Conservation (phyloP, 495 filamentous ascomycete genomes). For the Neurospora sp. region DNA sequence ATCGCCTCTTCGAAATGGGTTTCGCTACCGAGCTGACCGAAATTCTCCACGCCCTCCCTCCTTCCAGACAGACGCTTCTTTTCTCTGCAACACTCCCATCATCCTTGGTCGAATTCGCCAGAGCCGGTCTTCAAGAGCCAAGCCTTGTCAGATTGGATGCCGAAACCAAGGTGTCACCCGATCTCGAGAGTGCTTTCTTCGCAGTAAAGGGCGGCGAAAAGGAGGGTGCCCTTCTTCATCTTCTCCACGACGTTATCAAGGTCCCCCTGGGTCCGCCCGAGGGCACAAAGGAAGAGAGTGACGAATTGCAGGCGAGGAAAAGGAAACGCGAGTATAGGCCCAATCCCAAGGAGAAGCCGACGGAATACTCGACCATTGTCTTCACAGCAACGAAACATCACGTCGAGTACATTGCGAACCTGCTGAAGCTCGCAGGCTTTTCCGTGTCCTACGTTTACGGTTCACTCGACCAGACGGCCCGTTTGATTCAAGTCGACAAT, state of each 20-base stretch:
- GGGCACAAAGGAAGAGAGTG: slow-evolving; percentile 29
- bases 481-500: slow-evolving; percentile 79
- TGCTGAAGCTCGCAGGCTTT: slow-evolving; percentile 69
- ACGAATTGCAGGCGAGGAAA: slow-evolving; percentile 50
- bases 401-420: slow-evolving; percentile 79
- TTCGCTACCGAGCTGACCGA: slow-evolving; percentile 89
- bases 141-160: slow-evolving; percentile 79
- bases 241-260: slow-evolving; percentile 84
- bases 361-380: slow-evolving; percentile 79
- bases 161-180: slow-evolving; percentile 90
- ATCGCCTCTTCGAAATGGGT: slow-evolving; percentile 95
- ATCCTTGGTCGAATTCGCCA: slow-evolving; percentile 88
- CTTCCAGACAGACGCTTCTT: slow-evolving; percentile 76
- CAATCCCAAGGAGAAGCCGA: slow-evolving; percentile 47
- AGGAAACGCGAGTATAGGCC: slow-evolving; percentile 51
- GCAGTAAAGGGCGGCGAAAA: slow-evolving; percentile 85
- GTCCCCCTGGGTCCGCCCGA: slow-evolving; percentile 73
- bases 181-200: slow-evolving; percentile 89
- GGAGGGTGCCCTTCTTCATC: slow-evolving; percentile 80
- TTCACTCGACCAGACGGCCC: slow-evolving; percentile 82
- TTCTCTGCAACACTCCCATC: slow-evolving; percentile 93
- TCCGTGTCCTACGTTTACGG: slow-evolving; percentile 89
- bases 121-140: slow-evolving; percentile 85
- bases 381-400: slow-evolving; percentile 95
- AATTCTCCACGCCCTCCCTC: slow-evolving; percentile 80